These are phyloP conservation scores for Ogataea ganodermae DNA, from an alignment of 805 yeast genomes.

Conservation along the genomic window DNA sequence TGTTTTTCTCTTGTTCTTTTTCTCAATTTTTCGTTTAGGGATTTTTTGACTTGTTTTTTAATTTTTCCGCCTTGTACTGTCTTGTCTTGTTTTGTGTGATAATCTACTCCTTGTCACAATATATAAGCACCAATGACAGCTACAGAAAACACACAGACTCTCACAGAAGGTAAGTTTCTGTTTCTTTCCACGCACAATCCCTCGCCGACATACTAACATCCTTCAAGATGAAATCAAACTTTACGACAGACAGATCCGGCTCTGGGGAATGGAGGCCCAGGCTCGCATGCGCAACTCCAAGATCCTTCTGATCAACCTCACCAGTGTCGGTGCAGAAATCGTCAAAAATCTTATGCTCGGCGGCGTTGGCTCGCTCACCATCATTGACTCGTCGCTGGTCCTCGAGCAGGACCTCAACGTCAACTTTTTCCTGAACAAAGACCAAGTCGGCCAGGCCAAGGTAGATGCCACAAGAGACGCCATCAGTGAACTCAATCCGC, in stretches of 20 bases:
- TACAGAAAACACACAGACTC: constrained; percentile 1
- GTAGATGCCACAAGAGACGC: constrained; percentile 54
- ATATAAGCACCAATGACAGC: neutral
- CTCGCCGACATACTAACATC: constrained; percentile 5
- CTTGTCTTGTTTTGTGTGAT: neutral
- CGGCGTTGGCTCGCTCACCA: constrained; percentile 78
- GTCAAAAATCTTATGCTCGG: constrained; percentile 84
- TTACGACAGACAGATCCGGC: constrained; percentile 90
- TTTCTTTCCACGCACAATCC: neutral
- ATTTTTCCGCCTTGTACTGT: no score
- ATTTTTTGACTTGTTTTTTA: no score
- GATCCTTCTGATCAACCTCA: constrained; percentile 68
- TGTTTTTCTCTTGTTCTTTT: neutral
- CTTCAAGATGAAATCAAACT: constrained; percentile 81
- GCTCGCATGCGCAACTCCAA: constrained; percentile 69
- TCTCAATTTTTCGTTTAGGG: no score
- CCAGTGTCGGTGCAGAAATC: constrained; percentile 79
- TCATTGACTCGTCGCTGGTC: constrained; percentile 60
- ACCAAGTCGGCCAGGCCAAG: constrained; percentile 57
- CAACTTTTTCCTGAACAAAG: constrained; percentile 68
- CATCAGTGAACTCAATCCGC: constrained; percentile 74
- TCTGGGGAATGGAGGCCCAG: constrained; percentile 97
- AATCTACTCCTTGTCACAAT: neutral
- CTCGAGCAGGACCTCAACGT: constrained; percentile 64
- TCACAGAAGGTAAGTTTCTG: constrained; percentile 19